Evolutionary conservation across 2,329 filamentous ascomycete species (phyloP).

Genomic region (Penicillium brevicompactum): DNA sequence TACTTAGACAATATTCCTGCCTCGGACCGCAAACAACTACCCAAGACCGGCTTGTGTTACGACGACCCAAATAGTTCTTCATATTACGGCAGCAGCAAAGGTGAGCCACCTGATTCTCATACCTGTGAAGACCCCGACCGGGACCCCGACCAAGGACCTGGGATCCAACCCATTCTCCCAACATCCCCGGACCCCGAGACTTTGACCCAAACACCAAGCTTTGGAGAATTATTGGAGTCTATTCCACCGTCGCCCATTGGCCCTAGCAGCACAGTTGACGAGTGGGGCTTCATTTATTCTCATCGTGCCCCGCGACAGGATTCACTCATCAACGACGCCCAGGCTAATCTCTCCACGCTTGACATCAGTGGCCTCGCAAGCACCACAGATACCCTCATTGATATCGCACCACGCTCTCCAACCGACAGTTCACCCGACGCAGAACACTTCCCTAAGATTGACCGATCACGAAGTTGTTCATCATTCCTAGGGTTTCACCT

Average conservation of each 20-base stretch:
- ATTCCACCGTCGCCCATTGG: background rate
- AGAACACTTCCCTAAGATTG: too few relatives aligned
- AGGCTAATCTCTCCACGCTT: background rate
- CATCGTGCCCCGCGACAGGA: background rate
- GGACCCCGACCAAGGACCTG: background rate
- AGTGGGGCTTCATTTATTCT: background rate
- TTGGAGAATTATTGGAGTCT: background rate
- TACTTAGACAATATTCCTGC: too few relatives aligned
- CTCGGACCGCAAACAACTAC: too few relatives aligned
- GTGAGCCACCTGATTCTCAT: background rate
- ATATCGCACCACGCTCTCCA: too few relatives aligned
- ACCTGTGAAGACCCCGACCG: too few relatives aligned
- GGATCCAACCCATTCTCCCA: background rate
- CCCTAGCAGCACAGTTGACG: background rate
- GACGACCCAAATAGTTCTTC: background rate
- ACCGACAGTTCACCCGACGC: too few relatives aligned
- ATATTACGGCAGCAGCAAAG: conserved; percentile 3
- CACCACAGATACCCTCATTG: too few relatives aligned
- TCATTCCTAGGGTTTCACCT: too few relatives aligned
- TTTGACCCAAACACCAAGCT: background rate
- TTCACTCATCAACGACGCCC: background rate
- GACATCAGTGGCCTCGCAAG: background rate
- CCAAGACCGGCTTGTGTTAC: too few relatives aligned
- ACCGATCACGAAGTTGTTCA: too few relatives aligned
- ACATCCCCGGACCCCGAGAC: background rate